Base-by-base conservation (phyloP, 2,329 filamentous ascomycete species). In the Cytospora leucostoma region DNA sequence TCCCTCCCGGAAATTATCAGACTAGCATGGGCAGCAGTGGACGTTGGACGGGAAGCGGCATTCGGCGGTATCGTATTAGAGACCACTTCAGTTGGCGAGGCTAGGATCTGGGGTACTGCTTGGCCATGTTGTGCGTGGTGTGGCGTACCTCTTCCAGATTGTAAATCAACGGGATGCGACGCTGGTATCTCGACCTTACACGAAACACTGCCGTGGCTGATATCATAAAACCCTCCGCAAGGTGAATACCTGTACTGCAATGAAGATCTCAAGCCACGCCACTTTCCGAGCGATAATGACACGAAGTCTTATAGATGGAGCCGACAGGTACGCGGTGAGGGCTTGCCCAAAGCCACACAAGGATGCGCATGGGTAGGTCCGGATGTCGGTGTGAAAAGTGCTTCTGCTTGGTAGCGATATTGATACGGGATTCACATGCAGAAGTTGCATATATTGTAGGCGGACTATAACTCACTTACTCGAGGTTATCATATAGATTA, bases 21-120 rank as follows among this genome's bases (percentile, higher is more conserved):
- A 11, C 58, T n/a, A 32, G 33, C 35, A 32, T 60, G 50, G 49
- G 11, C 47, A 55, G 37, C 27, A 4, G 27, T 27, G 27, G 12
- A 37, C 35, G 19, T 49, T 4, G n/a, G 55, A 38, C 35, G 49
- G 58, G 33, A 61, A 49, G 27, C 7, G 38, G 38, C 19, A 40
- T 35, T 60, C 53, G 50, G 58, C 58, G 50, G 58, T 32, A 61
- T 55, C 51, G 21, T 38, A 55, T 40, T 34, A 44, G 58, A n/a
- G 2, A 53, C 19, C 21, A 10, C 44, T 21, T 10, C 44, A 17
- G n/a, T n/a, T 47, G 7, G 10, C 8, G n/a, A 47, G n/a, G 44
- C 7, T n/a, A 47, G 7, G 10, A 10, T 6, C 5, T 12, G 44
- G 44, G n/a, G 13, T 21, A 21, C 38, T 44, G n/a, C n/a, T n/a